phyloP scores from a whole-genome alignment of 306 rosid species.

The Nissolia schottii region DNA sequence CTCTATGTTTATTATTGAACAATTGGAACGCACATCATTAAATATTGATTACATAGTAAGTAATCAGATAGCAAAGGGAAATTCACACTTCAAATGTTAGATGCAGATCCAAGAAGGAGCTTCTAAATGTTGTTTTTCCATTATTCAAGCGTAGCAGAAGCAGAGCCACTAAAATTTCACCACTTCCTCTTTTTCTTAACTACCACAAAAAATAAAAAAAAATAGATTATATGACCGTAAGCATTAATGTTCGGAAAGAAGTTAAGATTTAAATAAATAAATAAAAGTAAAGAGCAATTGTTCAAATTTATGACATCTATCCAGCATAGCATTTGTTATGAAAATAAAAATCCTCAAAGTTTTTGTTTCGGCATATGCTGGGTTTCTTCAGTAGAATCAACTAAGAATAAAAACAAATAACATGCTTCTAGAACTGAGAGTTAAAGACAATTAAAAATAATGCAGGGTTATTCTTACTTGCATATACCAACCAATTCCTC shows the following conservation, averaged over 20 bases:
- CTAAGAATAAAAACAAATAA: neutral
- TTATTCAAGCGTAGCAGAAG: neutral
- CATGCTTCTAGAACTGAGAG: neutral
- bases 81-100: neutral
- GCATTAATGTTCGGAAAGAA: neutral
- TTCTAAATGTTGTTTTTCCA: neutral
- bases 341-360: neutral
- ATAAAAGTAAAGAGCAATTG: too few relatives aligned
- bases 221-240: neutral
- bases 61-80: neutral
- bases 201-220: neutral
- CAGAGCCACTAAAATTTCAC: neutral
- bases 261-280: too few relatives aligned
- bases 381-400: neutral
- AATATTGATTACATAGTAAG: neutral
- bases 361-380: neutral
- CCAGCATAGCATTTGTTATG: neutral
- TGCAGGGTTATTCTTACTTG: neutral
- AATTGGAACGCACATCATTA: neutral
- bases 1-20: neutral
- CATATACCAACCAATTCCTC: neutral
- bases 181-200: neutral
- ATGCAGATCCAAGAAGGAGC: neutral
- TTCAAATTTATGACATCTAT: neutral
- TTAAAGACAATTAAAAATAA: neutral